Conservation (phyloP, 2,329 filamentous ascomycete genomes). For the Raffaelea arxii region DNA sequence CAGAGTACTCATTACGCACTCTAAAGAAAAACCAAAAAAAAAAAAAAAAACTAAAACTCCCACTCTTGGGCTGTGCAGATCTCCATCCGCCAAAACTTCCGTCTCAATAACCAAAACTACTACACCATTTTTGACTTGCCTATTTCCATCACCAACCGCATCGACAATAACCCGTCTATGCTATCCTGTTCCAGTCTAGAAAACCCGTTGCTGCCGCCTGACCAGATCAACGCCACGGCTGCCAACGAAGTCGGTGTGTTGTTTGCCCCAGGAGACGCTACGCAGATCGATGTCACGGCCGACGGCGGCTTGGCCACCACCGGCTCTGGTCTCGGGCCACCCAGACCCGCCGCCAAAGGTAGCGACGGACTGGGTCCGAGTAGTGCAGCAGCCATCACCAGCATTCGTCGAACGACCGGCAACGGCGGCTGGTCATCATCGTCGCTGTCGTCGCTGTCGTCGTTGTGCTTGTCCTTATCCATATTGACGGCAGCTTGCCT, state of each 20-base stretch:
- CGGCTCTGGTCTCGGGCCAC: constrained; percentile 14
- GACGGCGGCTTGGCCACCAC: constrained; percentile 8
- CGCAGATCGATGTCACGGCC: constrained; percentile 27
- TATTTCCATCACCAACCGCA: constrained; percentile 57
- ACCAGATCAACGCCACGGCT: constrained; percentile 30
- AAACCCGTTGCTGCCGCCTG: constrained; percentile 39
- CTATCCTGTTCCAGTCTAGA: constrained; percentile 40
- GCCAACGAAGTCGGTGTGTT: constrained; percentile 36
- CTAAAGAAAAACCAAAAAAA: too few species aligned
- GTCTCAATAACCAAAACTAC: constrained; percentile 51
- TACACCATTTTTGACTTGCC: constrained; percentile 66
- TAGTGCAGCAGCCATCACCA: too few species aligned
- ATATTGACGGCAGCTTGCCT: too few species aligned
- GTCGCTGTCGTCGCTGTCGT: not conserved
- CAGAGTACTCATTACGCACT: too few species aligned
- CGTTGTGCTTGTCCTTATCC: too few species aligned
- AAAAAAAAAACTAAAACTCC: too few species aligned
- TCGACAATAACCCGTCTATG: too few species aligned
- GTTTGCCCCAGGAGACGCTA: constrained; percentile 42
- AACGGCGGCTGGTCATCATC: not conserved
- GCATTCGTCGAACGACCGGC: not conserved
- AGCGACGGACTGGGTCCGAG: constrained; percentile 19
- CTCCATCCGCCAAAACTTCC: constrained; percentile 62
- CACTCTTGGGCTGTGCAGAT: constrained; percentile 32
- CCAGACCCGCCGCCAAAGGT: constrained; percentile 18